These are phyloP conservation scores for Didymella pomorum DNA, from an alignment of 2,329 filamentous ascomycete species.

Conservation along the genomic window DNA sequence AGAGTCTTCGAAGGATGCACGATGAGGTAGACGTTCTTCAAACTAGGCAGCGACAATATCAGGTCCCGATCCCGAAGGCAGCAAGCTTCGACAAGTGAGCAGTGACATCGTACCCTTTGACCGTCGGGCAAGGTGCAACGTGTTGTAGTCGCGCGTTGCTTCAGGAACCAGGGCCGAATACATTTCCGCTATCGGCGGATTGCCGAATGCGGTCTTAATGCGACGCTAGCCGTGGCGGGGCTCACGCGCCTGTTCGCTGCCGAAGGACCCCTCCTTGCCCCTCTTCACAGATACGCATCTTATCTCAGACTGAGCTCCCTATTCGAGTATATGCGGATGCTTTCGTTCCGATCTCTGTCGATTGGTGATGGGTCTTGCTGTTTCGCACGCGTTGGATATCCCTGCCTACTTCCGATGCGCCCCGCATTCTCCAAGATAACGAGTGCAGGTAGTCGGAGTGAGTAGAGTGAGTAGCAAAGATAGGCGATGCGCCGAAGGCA, in stretches of 20 bases:
- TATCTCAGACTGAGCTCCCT: not conserved
- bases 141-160: not conserved
- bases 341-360: constrained; percentile 2
- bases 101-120: not conserved
- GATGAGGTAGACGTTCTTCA: not conserved
- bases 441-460: not conserved
- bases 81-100: not conserved
- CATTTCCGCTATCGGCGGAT: too few species aligned
- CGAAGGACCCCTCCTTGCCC: not conserved
- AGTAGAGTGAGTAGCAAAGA: not conserved
- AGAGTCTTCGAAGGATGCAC: not conserved
- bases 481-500: not conserved
- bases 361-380: not conserved
- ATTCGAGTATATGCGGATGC: not conserved
- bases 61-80: not conserved
- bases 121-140: not conserved
- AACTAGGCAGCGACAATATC: not conserved
- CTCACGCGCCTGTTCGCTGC: not conserved
- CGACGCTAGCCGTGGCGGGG: not conserved
- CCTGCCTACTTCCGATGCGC: constrained; percentile 1
- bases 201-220: not conserved
- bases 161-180: too few species aligned
- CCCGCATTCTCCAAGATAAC: constrained; percentile 5
- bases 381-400: too few species aligned
- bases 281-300: not conserved